Percentiles rank a stretch among this genome's conserved stretches.
Conservation (phyloP, 2,329 filamentous ascomycete species). For the Talaromyces sp. region DNA sequence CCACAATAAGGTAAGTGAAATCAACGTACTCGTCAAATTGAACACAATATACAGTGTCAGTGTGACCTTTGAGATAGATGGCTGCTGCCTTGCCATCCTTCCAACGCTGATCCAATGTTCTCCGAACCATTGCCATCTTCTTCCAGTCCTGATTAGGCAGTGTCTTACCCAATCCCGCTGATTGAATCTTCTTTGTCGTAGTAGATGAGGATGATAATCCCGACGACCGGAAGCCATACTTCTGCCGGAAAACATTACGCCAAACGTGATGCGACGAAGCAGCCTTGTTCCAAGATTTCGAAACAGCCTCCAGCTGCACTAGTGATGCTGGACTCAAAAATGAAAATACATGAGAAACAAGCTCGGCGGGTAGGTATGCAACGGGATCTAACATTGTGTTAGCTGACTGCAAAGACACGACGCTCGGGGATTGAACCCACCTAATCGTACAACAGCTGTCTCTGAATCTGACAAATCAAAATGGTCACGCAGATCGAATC, state of each 20-base stretch:
- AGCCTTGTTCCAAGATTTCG: conserved; percentile 55
- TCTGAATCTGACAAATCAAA: conserved; percentile 37
- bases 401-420: neutral
- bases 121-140: conserved; percentile 74
- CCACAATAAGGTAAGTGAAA: neutral
- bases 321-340: conserved; percentile 60
- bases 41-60: conserved; percentile 94
- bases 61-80: conserved; percentile 88
- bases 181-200: conserved; percentile 45
- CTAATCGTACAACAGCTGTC: conserved; percentile 39
- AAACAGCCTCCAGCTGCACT: conserved; percentile 56
- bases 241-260: conserved; percentile 60
- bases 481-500: conserved; percentile 44
- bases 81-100: conserved; percentile 72
- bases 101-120: conserved; percentile 77
- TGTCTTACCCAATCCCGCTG: conserved; percentile 54
- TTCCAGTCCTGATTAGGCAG: conserved; percentile 75
- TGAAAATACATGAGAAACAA: conserved; percentile 59
- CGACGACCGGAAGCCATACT: conserved; percentile 49
- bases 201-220: conserved; percentile 37
- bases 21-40: conserved; percentile 90
- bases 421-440: conserved; percentile 26
- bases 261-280: conserved; percentile 61
- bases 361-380: conserved; percentile 56
- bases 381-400: conserved; percentile 51